A percentile compares a stretch with the other conserved stretches of the same genome.
Conservation (phyloP, 805 yeast species). For the Saccharomyces mikatae region DNA sequence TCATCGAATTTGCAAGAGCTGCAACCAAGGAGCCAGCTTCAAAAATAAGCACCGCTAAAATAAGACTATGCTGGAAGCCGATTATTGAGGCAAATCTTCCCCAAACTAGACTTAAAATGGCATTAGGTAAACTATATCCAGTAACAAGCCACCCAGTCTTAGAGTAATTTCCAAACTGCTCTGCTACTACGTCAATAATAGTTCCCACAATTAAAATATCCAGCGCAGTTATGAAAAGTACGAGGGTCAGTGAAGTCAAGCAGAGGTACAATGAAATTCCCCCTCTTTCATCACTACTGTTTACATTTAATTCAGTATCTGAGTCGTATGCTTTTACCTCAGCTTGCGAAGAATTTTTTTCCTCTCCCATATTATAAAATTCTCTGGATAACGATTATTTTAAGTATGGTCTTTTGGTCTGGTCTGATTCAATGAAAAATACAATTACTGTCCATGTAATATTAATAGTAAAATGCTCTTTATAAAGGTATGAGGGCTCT, state of each 20-base stretch:
- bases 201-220: conserved; percentile 56
- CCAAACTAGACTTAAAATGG: conserved; percentile 47
- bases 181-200: conserved; percentile 41
- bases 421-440: neutral
- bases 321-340: neutral
- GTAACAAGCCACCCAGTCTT: conserved; percentile 53
- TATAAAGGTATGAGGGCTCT: too few relatives aligned
- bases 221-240: conserved; percentile 36
- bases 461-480: too few relatives aligned
- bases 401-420: neutral
- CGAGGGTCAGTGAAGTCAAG: conserved; percentile 12
- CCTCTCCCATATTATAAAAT: neutral
- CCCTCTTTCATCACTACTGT: neutral
- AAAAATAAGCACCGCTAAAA: conserved; percentile 44
- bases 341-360: neutral
- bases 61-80: conserved; percentile 47
- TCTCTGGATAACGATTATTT: neutral
- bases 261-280: neutral
- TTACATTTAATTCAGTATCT: neutral
- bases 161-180: conserved; percentile 41
- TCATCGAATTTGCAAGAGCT: conserved; percentile 48
- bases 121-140: conserved; percentile 48
- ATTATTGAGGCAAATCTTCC: conserved; percentile 48
- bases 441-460: too few relatives aligned
- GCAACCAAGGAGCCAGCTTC: conserved; percentile 55